Evolutionary conservation across 371 early-diverging fungal genomes (phyloP), one percentile per base, ranked within the genome.

Genomic region (Nematocida homosporus): DNA sequence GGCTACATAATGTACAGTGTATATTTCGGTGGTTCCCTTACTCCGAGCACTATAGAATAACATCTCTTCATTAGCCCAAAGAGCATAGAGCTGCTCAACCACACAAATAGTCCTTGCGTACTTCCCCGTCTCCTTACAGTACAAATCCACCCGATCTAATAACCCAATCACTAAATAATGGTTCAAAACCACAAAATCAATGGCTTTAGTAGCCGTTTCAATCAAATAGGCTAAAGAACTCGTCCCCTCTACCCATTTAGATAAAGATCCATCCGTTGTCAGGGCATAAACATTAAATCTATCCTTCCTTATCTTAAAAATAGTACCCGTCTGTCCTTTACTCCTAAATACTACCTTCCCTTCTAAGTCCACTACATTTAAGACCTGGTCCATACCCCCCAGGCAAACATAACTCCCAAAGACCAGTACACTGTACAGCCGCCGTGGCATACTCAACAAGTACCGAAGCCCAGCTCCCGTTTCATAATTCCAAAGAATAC

Each of bases 351-450:
- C 0, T 1, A 56, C 18, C 18, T 55, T 66, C 18, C 69, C 79
- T 41, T 77, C 63, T 3, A 78, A 27, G n/a, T 44, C 53, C 13
- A 79, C 79, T 6, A 84, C 59, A 54, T 79, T 38, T 10, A 84
- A 42, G 1, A 25, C 79, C 42, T 85, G 87, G 77, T 88, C 86
- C 81, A 90, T 89, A 6, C 92, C 88, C 0, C 92, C 93, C 0
- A 89, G 88, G 0, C 93, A 90, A 68, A 93, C 89, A 20, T 90
- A 83, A 5, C 88, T 86, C 56, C 89, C 88, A 79, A 92, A 90
- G 86, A 92, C 90, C 27, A 87, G 83, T 20, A 93, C 92, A 79
- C 92, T 87, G 92, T 95, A 97, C 3, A 94, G 92, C 20, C 93
- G 89, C 18, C 86, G 83, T 2, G 83, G 80, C 52, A 85, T 80